Evolutionary conservation across 257 asterid genomes (phyloP), one percentile per base, ranked within the genome.

Genomic region (Penstemon newberryi): DNA sequence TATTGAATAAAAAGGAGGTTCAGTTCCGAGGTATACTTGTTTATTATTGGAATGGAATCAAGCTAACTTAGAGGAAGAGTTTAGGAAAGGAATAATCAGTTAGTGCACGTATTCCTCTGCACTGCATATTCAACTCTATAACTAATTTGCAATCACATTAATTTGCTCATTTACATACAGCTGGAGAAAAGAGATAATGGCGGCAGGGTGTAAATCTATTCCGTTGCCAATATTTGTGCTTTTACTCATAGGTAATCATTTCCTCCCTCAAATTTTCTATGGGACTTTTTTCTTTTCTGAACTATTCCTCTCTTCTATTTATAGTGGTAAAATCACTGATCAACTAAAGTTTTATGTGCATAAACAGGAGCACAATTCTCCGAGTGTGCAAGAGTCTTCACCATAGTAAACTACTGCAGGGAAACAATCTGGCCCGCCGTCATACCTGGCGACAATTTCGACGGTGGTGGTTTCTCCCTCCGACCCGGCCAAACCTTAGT

Each of bases 401-500:
- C 99, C 47, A 80, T 93, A 6, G 79, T 79, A 45, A 93, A 90
- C 80, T 60, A 87, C 73, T 93, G 99, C 85, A 67, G 58, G 53
- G 91, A 93, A 72, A 90, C 96, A 19, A 75, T 93, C 52, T 93
- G 99, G 99, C 99, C 98, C 2, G 97, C 89, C 3, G 81, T 80
- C 39, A 72, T 66, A 9, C 97, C 98, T 8, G 97, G 96, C 4
- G 89, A 84, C 4, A 69, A 60, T 60, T 93, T 90, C 82, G 68
- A 59, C 25, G 96, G 95, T 37, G 98, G 98, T 3, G 98, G 97
- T 6, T 90, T 90, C 67, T 11, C 78, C n/a, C 81, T 93, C 6
- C 80, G 63, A 12, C 62, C 86, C 3, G 89, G 96, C 36, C 91
- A 93, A 65, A 80, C 84, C 33, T 37, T 74, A 0, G 53, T 88